Evolutionary conservation across 2,329 filamentous ascomycete genomes (phyloP), one percentile per base, ranked within the genome.

Genomic region (Hyphodiscus sp.): DNA sequence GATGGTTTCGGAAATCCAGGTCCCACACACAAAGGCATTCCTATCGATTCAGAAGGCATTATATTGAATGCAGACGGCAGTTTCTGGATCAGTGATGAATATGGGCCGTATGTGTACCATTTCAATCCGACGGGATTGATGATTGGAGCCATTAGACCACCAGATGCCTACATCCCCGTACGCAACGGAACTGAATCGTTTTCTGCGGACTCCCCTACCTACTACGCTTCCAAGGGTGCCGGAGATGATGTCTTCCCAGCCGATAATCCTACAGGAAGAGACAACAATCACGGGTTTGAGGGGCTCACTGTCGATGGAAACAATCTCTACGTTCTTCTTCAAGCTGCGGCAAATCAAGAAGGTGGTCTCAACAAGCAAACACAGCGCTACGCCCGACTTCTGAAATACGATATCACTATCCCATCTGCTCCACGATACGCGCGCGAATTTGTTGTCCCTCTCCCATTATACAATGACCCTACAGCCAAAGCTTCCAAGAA

Each of bases 271-370:
- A 77, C 77, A 0, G 86, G 86, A 13, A 78, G 86, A 19, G 73
- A 77, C 51, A 89, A 90, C 67, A 90, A 90, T 67, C 85, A 88
- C 65, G 86, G 86, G n/a, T 80, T 89, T 47, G 86, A 90, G 68
- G 85, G 82, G 0, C 69, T 90, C n/a, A 81, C 78, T 2, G 73
- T 76, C 0, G 80, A 86, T 58, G 83, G 84, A 10, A 81, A 80
- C 56, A 80, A 74, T 1, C 71, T 89, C 11, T 89, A 81, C 63
- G 77, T 79, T 1, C 73, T 89, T 53, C 71, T 88, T 20, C 86
- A 91, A 65, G 82, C 80, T 1, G 83, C 85, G 0, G 71, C 81
- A 4, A 76, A 78, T 54, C 81, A 86, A 62, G 80, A 85, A 57
- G 83, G 83, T 45, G 81, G 80, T 10, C 69, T 74, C 45, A 75